A percentile compares a stretch with the other conserved stretches of the same genome.
Evolutionary conservation across 73 alveolate genomes (phyloP).

Genomic region (Tetrahymena borealis): DNA sequence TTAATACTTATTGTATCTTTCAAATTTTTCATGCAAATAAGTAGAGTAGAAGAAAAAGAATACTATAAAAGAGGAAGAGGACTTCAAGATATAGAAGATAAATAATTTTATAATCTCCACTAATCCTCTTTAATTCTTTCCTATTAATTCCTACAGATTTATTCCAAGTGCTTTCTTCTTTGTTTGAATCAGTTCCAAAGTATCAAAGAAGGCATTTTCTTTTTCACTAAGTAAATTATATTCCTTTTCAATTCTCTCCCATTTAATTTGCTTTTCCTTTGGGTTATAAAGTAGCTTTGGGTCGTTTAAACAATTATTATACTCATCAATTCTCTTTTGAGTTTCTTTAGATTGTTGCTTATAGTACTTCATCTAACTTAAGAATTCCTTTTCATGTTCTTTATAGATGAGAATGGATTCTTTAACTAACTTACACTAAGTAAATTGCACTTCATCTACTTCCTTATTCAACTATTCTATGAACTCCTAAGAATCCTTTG

Average conservation of each 20-base stretch:
- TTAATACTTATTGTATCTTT: not conserved
- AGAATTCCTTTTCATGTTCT: not conserved
- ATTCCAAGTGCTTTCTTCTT: not conserved
- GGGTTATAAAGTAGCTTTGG: not conserved
- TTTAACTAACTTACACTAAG: not conserved
- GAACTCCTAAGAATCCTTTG: not conserved
- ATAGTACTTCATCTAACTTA: not conserved
- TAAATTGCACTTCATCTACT: not conserved
- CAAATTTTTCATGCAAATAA: not conserved
- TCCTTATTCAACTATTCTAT: not conserved
- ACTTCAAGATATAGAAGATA: not conserved
- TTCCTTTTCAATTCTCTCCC: not conserved
- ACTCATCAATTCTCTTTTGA: not conserved
- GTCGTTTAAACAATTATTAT: not conserved
- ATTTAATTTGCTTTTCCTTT: not conserved
- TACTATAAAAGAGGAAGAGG: not conserved
- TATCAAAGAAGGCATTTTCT: not conserved
- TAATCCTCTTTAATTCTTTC: not conserved
- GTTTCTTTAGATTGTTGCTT: not conserved
- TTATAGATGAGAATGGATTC: not conserved
- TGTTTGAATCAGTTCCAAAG: not conserved
- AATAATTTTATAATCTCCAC: not conserved
- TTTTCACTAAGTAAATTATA: not conserved
- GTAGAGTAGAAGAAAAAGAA: not conserved
- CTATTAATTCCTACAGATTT: not conserved